Conservation (phyloP, 495 filamentous ascomycete genomes). For the Podospora anserina region DNA sequence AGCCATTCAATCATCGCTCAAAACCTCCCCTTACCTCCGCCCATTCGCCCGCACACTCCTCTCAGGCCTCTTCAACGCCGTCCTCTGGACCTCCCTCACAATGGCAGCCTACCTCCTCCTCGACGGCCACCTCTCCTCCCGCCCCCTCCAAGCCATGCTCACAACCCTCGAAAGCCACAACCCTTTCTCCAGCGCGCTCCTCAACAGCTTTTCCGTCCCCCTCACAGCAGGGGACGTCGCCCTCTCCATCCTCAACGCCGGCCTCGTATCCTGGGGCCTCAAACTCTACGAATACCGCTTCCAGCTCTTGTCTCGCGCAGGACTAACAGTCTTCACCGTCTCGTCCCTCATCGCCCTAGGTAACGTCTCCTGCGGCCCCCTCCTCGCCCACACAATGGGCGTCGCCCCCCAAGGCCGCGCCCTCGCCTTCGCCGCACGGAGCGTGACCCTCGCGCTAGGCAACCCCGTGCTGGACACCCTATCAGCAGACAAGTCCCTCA, state of each 20-base stretch:
- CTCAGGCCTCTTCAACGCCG: conserved; percentile 40
- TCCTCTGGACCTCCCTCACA: conserved; percentile 41
- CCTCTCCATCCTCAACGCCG: conserved; percentile 42
- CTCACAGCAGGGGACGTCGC: conserved; percentile 46
- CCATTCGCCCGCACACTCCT: conserved; percentile 29
- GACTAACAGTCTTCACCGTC: conserved; percentile 35
- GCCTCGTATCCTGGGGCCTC: conserved; percentile 45
- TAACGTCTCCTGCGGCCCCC: conserved; percentile 39
- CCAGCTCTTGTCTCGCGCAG: conserved; percentile 40
- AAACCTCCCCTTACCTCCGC: conserved; percentile 18
- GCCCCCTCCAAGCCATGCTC: conserved; percentile 29
- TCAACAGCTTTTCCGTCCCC: conserved; percentile 20
- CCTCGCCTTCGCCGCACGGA: conserved; percentile 45
- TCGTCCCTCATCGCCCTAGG: conserved; percentile 31
- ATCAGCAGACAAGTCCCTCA: conserved; percentile 40
- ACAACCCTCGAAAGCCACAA: conserved; percentile 34
- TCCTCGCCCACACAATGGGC: conserved; percentile 34
- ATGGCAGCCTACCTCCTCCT: conserved; percentile 40
- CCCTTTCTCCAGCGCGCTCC: conserved; percentile 35
- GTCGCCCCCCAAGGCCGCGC: conserved; percentile 30
- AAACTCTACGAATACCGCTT: conserved; percentile 48
- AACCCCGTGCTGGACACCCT: conserved; percentile 39
- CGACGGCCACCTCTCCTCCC: conserved; percentile 31
- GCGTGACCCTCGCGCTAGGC: conserved; percentile 43
- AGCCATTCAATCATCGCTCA: conserved; percentile 37